phyloP scores from a whole-genome alignment of 352 stramenopile species.

The Blastocystis sp. region DNA sequence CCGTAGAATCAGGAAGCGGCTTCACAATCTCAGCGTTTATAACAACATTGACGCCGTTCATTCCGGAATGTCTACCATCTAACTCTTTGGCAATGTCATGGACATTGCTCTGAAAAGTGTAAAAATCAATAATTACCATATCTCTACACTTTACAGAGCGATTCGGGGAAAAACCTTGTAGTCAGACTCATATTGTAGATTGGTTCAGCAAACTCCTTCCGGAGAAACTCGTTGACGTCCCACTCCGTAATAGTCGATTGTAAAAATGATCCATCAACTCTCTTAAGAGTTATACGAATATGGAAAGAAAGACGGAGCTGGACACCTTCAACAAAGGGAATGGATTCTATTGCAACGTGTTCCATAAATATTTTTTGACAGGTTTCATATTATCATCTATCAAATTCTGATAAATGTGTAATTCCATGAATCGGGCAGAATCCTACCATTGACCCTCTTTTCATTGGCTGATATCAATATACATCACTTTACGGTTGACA shows the following conservation, averaged over 20 bases:
- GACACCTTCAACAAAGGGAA: not conserved
- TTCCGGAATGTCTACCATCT: not conserved
- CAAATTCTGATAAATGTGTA: too few relatives aligned
- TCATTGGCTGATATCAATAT: too few relatives aligned
- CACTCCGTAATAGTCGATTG: not conserved
- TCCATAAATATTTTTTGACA: too few relatives aligned
- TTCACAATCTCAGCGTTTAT: not conserved
- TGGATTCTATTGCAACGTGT: not conserved
- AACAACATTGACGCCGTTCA: not conserved
- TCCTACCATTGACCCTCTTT: too few relatives aligned
- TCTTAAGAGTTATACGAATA: not conserved
- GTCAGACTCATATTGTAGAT: not conserved
- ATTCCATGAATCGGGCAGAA: too few relatives aligned
- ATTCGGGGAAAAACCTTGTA: not conserved
- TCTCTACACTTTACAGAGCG: not conserved
- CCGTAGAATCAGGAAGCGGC: not conserved
- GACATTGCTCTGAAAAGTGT: not conserved
- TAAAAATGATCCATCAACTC: not conserved
- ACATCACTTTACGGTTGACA: too few relatives aligned
- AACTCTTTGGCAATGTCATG: not conserved
- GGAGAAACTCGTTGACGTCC: conserved; percentile 9
- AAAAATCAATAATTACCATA: not conserved
- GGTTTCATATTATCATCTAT: too few relatives aligned
- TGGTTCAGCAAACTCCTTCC: not conserved
- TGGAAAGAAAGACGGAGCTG: not conserved